Evolutionary conservation across 202 grass and related monocot species (phyloP).

Genomic region (Carex arenaria): DNA sequence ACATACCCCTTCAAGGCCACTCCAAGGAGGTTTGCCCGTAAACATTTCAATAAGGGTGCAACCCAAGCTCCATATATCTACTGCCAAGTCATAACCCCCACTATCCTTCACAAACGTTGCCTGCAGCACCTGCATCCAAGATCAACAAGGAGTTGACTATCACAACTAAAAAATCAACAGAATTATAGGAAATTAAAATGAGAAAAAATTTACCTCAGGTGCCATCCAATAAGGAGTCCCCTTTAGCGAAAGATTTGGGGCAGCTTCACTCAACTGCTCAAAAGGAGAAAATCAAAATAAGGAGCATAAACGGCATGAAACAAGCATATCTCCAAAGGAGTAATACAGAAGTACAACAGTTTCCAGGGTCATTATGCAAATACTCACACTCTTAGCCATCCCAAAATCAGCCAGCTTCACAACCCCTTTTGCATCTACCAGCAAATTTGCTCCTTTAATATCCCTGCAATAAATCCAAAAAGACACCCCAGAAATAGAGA

Average conservation of each 20-base stretch:
- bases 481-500: background rate
- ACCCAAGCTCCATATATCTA: constrained; percentile 98
- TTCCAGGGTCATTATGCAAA: constrained; percentile 10
- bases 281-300: constrained; percentile 24
- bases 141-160: background rate
- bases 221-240: constrained; percentile 99
- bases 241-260: constrained; percentile 72
- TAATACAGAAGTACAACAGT: background rate
- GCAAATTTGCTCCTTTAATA: constrained; percentile 94
- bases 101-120: constrained; percentile 71
- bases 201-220: constrained; percentile 59
- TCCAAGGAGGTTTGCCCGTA: constrained; percentile 88
- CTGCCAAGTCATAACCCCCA: constrained; percentile 80
- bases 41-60: constrained; percentile 98
- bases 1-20: constrained; percentile 87
- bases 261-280: constrained; percentile 71
- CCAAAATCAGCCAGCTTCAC: constrained; percentile 96
- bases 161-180: background rate
- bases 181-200: background rate
- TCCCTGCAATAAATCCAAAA: constrained; percentile 47
- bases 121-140: constrained; percentile 72
- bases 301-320: background rate
- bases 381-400: constrained; percentile 87
- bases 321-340: background rate
- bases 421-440: constrained; percentile 75